Base-by-base conservation (phyloP, 306 rosid species). In the Castanopsis chinensis region DNA sequence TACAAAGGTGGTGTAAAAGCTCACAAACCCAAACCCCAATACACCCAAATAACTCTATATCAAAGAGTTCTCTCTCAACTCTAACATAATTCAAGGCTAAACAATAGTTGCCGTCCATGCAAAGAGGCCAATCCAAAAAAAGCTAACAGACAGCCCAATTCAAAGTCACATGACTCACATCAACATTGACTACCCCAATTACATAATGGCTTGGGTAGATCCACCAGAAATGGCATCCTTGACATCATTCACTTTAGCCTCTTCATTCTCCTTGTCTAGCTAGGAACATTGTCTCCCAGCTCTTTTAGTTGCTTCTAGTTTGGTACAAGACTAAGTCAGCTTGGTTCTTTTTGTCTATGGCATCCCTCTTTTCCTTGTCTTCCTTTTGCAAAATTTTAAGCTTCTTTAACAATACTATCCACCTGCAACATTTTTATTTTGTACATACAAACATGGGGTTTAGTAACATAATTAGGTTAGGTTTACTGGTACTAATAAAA, bases 261-360 rank as follows among this genome's bases (percentile, higher is more conserved):
- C 99, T 6, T 91, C 97, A 92, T 95, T 95, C 80, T 89, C 98
- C 69, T 95, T 95, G 55, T 92, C 96, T 21, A 91, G 79, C 88
- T 89, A 0, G 98, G 96, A 51, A 92, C 92, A 88, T 92, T 92
- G 74, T 91, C 98, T 68, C 93, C 99, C 20, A 95, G 82, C 86
- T 95, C 98, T 83, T 92, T 92, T 84, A 92, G 82, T 58, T 95
- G 99, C 89, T 92, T 94, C 87, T 97, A 6, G 98, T 90, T 85
- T 90, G 94, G 89, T 92, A 94, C 59, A 94, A 92, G 57, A 94
- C 93, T 2, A 96, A 92, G 75, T 95, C 94, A 1, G 97, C 98
- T 75, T 92, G 98, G 86, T 95, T 95, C 94, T 89, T 89, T 1
- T 95, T 92, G 85, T 91, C 99, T 25, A 91, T 94, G 12, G 97